Evolutionary conservation across 805 yeast genomes (phyloP), one percentile per base, ranked within the genome.

Genomic region (Vanderwaltozyma verrucispora): DNA sequence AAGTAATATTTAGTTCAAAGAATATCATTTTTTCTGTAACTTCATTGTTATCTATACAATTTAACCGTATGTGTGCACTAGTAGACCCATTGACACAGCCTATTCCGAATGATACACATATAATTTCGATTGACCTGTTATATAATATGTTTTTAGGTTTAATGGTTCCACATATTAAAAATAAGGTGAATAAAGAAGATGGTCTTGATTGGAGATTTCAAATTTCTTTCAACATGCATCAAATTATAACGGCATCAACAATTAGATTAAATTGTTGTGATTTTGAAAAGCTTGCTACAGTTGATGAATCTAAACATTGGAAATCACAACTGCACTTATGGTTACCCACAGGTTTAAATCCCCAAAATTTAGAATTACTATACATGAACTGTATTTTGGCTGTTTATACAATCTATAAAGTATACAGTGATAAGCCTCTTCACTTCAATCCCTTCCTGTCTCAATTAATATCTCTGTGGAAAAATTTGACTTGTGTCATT

Each of bases 21-120:
- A 28, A 4, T 16, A 39, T 41, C 17, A 28, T 41, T n/a, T 30
- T 43, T 9, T 15, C 4, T 37, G 41, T 23, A 9, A 39, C 49
- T 2, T 57, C 60, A 15, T 36, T 53, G 14, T 28, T 54, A 20
- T 17, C 36, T 14, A 30, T 40, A 10, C 56, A 51, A 35, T 56
- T 54, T 35, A 41, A 44, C 5, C 45, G 59, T 1, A 36, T 72
- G 3, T 54, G 69, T 2, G 50, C 64, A 0, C 45, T 74, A 33
- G 63, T 65, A 7, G 88, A 81, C 52, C 85, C 87, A 2, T 63
- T 69, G 47, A 77, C 87, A 1, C 85, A 79, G 47, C 87, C 92
- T 0, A 68, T 70, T 20, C 82, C 78, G 29, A 68, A 67, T 18
- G 80, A 75, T 39, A 55, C 60, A 11, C 59, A 64, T 37, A 60